These are phyloP conservation scores for Komagataea norvegica DNA, from an alignment of 1,139 yeast species.

Conservation along the genomic window DNA sequence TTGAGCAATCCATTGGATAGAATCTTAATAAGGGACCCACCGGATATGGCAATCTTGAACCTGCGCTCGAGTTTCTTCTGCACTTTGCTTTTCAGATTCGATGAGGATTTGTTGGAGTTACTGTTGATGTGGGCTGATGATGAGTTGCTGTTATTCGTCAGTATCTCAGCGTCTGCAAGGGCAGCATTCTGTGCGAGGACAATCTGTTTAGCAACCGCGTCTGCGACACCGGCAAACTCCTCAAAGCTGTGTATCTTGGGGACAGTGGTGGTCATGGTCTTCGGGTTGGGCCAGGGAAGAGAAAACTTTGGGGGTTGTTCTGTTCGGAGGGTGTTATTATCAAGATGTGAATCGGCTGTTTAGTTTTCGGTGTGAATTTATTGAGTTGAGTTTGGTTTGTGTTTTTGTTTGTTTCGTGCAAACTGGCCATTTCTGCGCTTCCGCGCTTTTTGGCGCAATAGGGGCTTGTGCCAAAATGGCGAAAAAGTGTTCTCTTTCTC, in stretches of 20 bases:
- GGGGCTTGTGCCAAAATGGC: neutral
- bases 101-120: slow-evolving; percentile 18
- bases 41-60: slow-evolving; percentile 86
- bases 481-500: neutral
- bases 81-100: slow-evolving; percentile 16
- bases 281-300: neutral
- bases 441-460: no score
- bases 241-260: slow-evolving; percentile 90
- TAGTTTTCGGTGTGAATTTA: neutral
- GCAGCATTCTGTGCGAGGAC: slow-evolving; percentile 68
- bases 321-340: no score
- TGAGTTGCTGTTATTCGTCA: slow-evolving; percentile 10
- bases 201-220: slow-evolving; percentile 89
- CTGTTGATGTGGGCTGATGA: slow-evolving; percentile 15
- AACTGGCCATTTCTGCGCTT: no score
- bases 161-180: slow-evolving; percentile 12
- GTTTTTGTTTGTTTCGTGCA: neutral
- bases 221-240: slow-evolving; percentile 85
- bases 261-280: slow-evolving; percentile 78
- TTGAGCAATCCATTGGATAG: slow-evolving; percentile 77
- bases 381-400: neutral
- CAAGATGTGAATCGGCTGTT: no score
- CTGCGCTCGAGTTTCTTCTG: slow-evolving; percentile 49
- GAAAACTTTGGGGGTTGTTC: no score
- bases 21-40: slow-evolving; percentile 87